Evolutionary conservation across 1,139 yeast genomes (phyloP), one percentile per base, ranked within the genome.

Genomic region (Magnusiomyces clavatus): DNA sequence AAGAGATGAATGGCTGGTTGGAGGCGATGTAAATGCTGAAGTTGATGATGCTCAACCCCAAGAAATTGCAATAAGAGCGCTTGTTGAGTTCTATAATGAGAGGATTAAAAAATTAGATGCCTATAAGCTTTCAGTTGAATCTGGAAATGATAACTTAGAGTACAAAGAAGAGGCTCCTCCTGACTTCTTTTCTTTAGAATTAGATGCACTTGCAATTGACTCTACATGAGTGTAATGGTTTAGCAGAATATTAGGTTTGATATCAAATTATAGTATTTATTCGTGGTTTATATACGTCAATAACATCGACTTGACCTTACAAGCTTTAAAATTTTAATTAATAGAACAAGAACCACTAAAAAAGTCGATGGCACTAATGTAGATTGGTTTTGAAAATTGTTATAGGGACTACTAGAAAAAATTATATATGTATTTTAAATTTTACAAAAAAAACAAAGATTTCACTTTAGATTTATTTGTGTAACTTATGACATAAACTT

Each of bases 1-100:
- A 50, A 78, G 83, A 55, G 97, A 90, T 63, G 84, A 82, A 61
- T 92, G 98, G 98, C 75, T 92, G 34, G 83, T 89, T 53, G 95
- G 96, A 0, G 78, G 78, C 54, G 96, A 87, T 61, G 77, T 87
- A 35, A 83, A 87, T 48, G 78, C 79, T 38, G 94, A 85, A 56
- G 75, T 87, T 55, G 82, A 80, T 56, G 86, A 83, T 60, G 85
- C 95, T 0, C 83, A 82, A 60, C 90, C 89, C 34, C 95, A 89
- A 64, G 97, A 92, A 62, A 78, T 84, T 49, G 92, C 96, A 0
- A 67, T 92, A 42, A 70, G 97, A 51, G 89, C 92, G 1, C 69
- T 92, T 53, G 68, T 87, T 13, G 94, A 86, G 65, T 86, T 82
- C 61, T 89, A 88, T 70, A 86, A 90, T 63, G 74, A 80, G 56